phyloP scores from a whole-genome alignment of 164 flowering plant genomes.

The Magnolia sinica region DNA sequence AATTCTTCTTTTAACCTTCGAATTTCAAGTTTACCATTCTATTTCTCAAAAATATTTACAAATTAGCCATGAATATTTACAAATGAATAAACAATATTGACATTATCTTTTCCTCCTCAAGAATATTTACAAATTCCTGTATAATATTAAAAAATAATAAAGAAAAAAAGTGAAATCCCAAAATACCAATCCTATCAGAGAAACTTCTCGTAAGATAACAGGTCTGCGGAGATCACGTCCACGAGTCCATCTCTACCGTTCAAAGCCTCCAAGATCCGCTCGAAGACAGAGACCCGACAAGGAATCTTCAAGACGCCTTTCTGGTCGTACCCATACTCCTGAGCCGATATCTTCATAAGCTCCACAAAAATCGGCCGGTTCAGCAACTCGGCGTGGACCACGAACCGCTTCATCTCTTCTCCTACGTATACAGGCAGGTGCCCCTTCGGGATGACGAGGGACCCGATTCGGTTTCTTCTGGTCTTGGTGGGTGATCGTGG shows the following conservation, averaged over 20 bases:
- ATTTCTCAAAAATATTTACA: no score
- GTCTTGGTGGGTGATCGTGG: background rate
- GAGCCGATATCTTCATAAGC: conserved; percentile 75
- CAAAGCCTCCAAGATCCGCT: conserved; percentile 24
- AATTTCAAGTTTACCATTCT: no score
- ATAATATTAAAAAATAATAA: no score
- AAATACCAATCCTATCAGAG: background rate
- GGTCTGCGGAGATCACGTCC: background rate
- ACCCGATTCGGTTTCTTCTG: background rate
- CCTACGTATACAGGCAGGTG: conserved; percentile 91
- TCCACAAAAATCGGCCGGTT: conserved; percentile 72
- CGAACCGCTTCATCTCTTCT: conserved; percentile 84
- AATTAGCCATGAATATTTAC: no score
- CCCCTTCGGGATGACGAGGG: conserved; percentile 53
- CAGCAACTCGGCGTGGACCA: conserved; percentile 72
- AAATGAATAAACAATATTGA: no score
- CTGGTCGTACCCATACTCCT: conserved; percentile 96
- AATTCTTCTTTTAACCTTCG: no score
- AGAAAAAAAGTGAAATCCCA: no score
- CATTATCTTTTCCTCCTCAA: no score
- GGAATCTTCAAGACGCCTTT: conserved; percentile 81
- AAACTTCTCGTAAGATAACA: background rate
- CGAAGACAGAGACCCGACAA: conserved; percentile 68
- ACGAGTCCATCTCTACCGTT: background rate
- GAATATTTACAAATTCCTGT: no score